These are phyloP conservation scores for Taphrina confusa DNA, from an alignment of 1,139 yeast species.

Conservation along the genomic window DNA sequence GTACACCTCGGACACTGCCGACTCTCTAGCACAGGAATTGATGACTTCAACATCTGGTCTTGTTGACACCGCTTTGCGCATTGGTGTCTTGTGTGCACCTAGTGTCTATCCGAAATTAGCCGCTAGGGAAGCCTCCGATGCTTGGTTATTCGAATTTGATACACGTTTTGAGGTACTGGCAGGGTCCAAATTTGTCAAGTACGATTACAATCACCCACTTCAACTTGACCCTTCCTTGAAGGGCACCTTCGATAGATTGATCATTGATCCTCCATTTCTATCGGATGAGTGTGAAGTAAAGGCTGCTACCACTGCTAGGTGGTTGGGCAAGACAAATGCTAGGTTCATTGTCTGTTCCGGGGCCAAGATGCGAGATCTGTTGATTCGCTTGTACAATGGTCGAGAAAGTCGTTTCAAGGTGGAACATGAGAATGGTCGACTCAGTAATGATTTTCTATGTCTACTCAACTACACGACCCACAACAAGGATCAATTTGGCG, in stretches of 20 bases:
- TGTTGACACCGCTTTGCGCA: slow-evolving; percentile 54
- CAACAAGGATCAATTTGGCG: not conserved
- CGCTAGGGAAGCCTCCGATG: slow-evolving; percentile 47
- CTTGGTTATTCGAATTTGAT: slow-evolving; percentile 77
- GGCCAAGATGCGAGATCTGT: slow-evolving; percentile 72
- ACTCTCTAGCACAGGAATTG: slow-evolving; percentile 63
- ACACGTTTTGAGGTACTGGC: slow-evolving; percentile 72
- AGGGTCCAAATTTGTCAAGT: slow-evolving; percentile 67
- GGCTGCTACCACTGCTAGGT: slow-evolving; percentile 49
- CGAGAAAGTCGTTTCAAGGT: slow-evolving; percentile 67
- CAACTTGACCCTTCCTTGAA: slow-evolving; percentile 60
- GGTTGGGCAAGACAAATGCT: slow-evolving; percentile 51
- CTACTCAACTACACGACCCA: slow-evolving; percentile 20
- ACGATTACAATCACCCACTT: slow-evolving; percentile 73
- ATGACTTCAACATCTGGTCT: slow-evolving; percentile 54
- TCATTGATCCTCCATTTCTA: slow-evolving; percentile 86
- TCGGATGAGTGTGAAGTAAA: slow-evolving; percentile 78
- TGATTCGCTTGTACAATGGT: slow-evolving; percentile 59
- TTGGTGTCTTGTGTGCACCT: slow-evolving; percentile 84
- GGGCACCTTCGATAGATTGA: slow-evolving; percentile 68
- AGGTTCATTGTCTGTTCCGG: slow-evolving; percentile 76
- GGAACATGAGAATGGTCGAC: slow-evolving; percentile 71
- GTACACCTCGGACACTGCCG: slow-evolving; percentile 73
- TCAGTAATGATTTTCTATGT: slow-evolving; percentile 84
- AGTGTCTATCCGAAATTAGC: slow-evolving; percentile 84